phyloP scores from a whole-genome alignment of 345 rosid genomes.

The Dipteronia dyeriana region DNA sequence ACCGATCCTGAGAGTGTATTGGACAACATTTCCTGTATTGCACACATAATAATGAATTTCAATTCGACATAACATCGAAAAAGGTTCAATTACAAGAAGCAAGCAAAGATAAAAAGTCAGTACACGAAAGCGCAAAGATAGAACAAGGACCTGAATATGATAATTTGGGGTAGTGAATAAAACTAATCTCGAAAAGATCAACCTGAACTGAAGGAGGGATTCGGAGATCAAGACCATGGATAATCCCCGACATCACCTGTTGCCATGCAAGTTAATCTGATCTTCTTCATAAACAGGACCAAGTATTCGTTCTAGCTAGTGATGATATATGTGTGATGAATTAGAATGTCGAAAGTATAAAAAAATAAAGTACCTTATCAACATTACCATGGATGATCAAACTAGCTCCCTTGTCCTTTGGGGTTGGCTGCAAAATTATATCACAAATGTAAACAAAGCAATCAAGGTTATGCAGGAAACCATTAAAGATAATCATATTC shows the following conservation, averaged over 20 bases:
- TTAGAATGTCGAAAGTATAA: no score
- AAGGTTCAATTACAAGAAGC: no score
- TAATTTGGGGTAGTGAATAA: slow-evolving; percentile 19
- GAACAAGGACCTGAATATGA: slow-evolving; percentile 27
- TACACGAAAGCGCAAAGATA: background rate
- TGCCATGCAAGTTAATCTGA: slow-evolving; percentile 1
- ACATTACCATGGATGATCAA: slow-evolving; percentile 41
- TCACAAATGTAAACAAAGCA: background rate
- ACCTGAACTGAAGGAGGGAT: slow-evolving; percentile 40
- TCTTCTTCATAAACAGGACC: background rate
- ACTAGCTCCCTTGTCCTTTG: slow-evolving; percentile 43
- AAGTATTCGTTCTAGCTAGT: background rate
- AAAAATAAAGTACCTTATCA: slow-evolving; percentile 31
- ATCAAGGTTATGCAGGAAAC: background rate
- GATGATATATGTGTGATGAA: no score
- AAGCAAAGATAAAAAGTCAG: no score
- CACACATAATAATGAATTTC: background rate
- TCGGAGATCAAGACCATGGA: slow-evolving; percentile 25
- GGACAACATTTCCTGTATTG: slow-evolving; percentile 31
- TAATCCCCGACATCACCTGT: slow-evolving; percentile 32
- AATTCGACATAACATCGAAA: background rate
- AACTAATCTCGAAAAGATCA: slow-evolving; percentile 37
- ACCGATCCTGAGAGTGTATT: slow-evolving; percentile 35
- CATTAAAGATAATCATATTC: background rate
- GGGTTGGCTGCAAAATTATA: slow-evolving; percentile 36